Percentiles rank a stretch among this genome's conserved stretches.
Evolutionary conservation across 805 yeast genomes (phyloP).

Genomic region (Kuraishia piskuri): DNA sequence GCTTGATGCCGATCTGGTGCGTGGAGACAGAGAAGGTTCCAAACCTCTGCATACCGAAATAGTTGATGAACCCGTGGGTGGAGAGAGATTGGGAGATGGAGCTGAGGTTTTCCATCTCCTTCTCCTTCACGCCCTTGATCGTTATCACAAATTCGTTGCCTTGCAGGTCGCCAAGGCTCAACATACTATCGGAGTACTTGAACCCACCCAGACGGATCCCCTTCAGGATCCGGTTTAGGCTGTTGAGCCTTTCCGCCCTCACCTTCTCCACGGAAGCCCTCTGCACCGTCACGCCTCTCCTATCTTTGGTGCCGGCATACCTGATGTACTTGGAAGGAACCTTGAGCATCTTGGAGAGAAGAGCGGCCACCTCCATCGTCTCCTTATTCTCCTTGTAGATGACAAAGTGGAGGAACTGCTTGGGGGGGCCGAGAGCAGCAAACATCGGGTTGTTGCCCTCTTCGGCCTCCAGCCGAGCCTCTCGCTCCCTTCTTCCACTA

Average conservation of each 20-base stretch:
- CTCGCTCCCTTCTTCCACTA: constrained; percentile 30
- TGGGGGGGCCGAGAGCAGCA: constrained; percentile 67
- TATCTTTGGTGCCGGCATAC: constrained; percentile 94
- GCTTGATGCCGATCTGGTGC: constrained; percentile 69
- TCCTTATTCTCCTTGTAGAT: constrained; percentile 93
- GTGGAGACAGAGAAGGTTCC: constrained; percentile 95
- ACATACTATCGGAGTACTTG: constrained; percentile 48
- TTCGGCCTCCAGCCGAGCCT: constrained; percentile 28
- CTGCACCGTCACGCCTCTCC: constrained; percentile 94
- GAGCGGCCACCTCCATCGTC: constrained; percentile 88
- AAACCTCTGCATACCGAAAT: constrained; percentile 97
- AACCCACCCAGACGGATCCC: constrained; percentile 81
- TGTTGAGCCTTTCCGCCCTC: constrained; percentile 64
- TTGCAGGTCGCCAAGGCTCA: constrained; percentile 71
- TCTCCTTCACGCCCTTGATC: constrained; percentile 56
- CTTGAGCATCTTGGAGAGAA: constrained; percentile 64
- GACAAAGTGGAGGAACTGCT: constrained; percentile 64
- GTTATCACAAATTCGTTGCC: constrained; percentile 90
- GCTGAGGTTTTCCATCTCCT: constrained; percentile 27
- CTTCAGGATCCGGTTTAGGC: constrained; percentile 65
- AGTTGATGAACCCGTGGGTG: constrained; percentile 78
- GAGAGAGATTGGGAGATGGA: constrained; percentile 45
- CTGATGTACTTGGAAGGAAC: constrained; percentile 63
- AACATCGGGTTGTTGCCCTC: constrained; percentile 24
- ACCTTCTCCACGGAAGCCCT: constrained; percentile 60